Conservation (phyloP, 1,139 yeast species). For the Eremothecium sinecaudum region DNA sequence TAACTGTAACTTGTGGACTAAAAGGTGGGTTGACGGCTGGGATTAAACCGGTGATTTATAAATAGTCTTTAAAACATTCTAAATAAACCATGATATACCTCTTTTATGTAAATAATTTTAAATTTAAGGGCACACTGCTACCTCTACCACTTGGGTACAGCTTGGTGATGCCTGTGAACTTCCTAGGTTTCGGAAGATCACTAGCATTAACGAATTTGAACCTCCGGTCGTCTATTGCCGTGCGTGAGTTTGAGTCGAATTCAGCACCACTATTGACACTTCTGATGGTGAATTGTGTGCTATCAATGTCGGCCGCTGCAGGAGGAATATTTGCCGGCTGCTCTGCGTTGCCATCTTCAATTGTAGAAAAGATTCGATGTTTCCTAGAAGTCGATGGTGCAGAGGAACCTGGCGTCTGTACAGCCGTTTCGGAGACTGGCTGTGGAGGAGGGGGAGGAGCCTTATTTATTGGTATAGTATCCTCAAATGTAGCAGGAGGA, state of each 20-base stretch:
- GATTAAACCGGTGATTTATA: constrained; percentile 29
- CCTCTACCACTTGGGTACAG: constrained; percentile 96
- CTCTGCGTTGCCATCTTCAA: constrained; percentile 16
- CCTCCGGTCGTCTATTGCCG: constrained; percentile 61
- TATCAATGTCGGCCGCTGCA: constrained; percentile 30
- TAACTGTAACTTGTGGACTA: constrained; percentile 83
- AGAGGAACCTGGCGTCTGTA: constrained; percentile 17
- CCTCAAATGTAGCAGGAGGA: constrained; percentile 12
- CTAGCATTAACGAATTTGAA: constrained; percentile 61
- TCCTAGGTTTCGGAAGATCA: constrained; percentile 77
- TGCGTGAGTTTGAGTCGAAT: constrained; percentile 33
- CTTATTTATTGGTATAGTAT: constrained; percentile 12
- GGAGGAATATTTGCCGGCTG: not conserved
- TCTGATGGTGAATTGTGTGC: constrained; percentile 28
- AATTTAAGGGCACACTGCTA: constrained; percentile 77
- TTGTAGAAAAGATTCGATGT: constrained; percentile 28
- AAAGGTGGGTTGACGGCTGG: constrained; percentile 86
- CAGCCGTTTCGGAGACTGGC: constrained; percentile 20
- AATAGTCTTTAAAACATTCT: constrained; percentile 3
- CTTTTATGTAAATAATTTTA: constrained; percentile 34
- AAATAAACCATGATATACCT: not conserved
- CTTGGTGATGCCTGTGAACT: constrained; percentile 58
- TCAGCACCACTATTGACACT: constrained; percentile 37
- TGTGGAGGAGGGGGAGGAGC: constrained; percentile 26
- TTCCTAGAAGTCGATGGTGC: constrained; percentile 16